Evolutionary conservation across 129 eudicot species (phyloP), one percentile per base, ranked within the genome.

Genomic region (Smallanthus sonchifolius): DNA sequence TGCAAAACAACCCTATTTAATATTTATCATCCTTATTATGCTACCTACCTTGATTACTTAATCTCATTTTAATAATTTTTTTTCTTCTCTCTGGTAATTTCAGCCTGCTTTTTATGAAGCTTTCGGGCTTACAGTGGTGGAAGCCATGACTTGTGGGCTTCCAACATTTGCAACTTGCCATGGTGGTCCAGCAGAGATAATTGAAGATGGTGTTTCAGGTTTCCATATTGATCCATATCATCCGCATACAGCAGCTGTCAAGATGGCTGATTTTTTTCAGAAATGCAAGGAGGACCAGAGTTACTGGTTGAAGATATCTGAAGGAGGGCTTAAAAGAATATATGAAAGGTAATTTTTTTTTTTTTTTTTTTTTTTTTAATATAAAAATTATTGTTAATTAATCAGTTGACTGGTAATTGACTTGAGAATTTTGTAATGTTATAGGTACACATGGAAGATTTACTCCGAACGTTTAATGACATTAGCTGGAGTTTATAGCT

Each of bases 91-190:
- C 60, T 75, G 66, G 77, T 63, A 73, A 14, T 73, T 28, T 71
- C 83, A 95, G 99, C 99, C 99, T 63, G 99, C 99, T 62, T 75
- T 87, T 67, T 95, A 91, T 67, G 99, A 95, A 84, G 99, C 99
- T 3, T 95, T 95, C 81, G 99, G 99, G 70, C 96, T 91, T 16
- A 95, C 99, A 6, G 99, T 95, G 63, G 92, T 95, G 64, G 99
- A 95, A 76, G 96, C 97, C 65, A 91, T 95, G 99, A 82, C 87
- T 15, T 95, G 97, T 81, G 99, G 97, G 35, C 96, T 95, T 49
- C 99, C 99, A 11, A 91, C 95, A 36, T 91, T 95, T 83, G 99
- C 97, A 39, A 95, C 99, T 45, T 87, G 87, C 54, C 92, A 91
- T 70, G 99, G 99, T 48, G 99, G 99, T 44, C 99, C 99, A 7